Evolutionary conservation across 352 stramenopile genomes (phyloP), one percentile per base, ranked within the genome.

Genomic region (Aphanomyces cochlioides): DNA sequence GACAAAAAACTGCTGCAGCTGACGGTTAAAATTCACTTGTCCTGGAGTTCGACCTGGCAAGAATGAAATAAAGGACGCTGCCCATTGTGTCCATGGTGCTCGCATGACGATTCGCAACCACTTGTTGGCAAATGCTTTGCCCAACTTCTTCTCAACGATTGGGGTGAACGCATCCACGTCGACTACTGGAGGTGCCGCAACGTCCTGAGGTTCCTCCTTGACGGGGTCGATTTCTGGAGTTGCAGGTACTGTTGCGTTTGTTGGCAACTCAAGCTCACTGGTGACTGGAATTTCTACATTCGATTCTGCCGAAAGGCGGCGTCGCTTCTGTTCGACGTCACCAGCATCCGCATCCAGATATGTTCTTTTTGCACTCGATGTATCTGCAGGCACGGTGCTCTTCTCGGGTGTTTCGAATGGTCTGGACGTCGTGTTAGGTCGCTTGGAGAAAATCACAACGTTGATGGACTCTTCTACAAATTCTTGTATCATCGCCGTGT

Each of bases 361-460:
- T 19, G n/a, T 53, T 53, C 45, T 53, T 19, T 53, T 15, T 19
- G 45, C 13, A 19, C n/a, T 19, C 13, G 45, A 53, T 53, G 13
- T 1, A 53, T 53, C 45, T 15, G 45, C 45, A 2, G 45, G 45
- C 13, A 53, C 45, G 13, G 45, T 53, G 45, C n/a, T 53, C n/a
- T 53, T 19, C 45, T 53, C 45, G n/a, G 45, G 45, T 15, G 45
- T 53, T 15, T 53, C n/a, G 45, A 53, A n/a, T 19, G 45, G n/a
- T 2, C 28, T 34, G 8, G n/a, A 10, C 50, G 37, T 34, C n/a
- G 8, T 34, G 8, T n/a, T 19, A 1, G n/a, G n/a, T 12, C n/a
- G n/a, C 37, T 58, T 58, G 50, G 50, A n/a, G 37, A 58, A 58
- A n/a, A 58, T 34, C 8, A 58, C 50, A 34, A 58, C 50, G 50